Conservation (phyloP, 345 rosid species). For the Eucalyptus curtisii region DNA sequence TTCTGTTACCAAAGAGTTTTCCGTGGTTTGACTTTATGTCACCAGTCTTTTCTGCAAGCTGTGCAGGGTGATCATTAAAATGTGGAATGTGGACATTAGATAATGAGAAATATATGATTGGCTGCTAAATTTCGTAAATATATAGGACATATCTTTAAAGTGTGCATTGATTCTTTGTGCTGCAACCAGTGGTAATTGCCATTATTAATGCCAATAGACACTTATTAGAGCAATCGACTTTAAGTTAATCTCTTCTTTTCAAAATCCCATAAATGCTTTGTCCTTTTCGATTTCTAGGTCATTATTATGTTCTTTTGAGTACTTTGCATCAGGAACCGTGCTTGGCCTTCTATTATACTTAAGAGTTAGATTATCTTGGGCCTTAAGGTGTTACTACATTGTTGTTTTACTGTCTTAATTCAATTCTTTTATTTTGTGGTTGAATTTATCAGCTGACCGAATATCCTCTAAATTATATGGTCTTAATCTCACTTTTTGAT, state of each 20-base stretch:
- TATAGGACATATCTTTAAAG: background rate
- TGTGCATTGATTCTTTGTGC: background rate
- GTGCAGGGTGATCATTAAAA: background rate
- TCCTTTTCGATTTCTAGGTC: background rate
- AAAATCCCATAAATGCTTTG: background rate
- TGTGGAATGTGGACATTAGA: background rate
- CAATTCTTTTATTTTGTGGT: background rate
- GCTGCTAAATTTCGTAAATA: background rate
- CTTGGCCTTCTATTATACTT: background rate
- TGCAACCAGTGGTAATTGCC: background rate
- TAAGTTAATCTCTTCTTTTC: background rate
- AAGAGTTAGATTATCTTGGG: background rate
- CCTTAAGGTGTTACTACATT: background rate
- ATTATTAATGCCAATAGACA: background rate
- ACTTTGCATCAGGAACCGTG: background rate
- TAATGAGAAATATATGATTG: background rate
- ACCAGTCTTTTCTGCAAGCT: background rate
- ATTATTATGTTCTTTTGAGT: background rate
- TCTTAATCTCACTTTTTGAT: background rate
- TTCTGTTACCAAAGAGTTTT: background rate
- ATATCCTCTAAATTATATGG: background rate
- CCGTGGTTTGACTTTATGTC: background rate
- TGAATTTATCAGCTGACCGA: background rate
- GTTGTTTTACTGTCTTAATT: background rate
- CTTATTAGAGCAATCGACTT: background rate